phyloP scores from a whole-genome alignment of 2,329 filamentous ascomycete genomes.

The Elsinoe batatas region DNA sequence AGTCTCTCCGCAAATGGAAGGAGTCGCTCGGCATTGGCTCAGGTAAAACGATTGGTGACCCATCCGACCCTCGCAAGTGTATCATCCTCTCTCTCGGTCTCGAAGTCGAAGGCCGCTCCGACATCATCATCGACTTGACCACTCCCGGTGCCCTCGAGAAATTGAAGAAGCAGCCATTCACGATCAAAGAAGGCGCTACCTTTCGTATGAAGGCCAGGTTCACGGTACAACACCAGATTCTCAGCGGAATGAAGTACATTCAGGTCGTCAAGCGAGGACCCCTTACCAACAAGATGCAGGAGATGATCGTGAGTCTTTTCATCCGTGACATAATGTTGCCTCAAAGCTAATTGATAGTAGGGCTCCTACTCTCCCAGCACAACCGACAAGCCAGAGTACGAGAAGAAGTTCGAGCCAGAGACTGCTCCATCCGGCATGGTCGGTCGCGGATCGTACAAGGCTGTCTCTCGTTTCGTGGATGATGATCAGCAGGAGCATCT shows the following conservation, averaged over 20 bases:
- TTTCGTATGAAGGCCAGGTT: constrained; percentile 94
- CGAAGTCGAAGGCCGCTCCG: constrained; percentile 68
- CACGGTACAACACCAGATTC: constrained; percentile 92
- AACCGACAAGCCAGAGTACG: constrained; percentile 71
- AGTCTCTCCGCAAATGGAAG: constrained; percentile 96
- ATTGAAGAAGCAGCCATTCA: constrained; percentile 89
- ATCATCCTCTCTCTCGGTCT: constrained; percentile 88
- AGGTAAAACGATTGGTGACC: constrained; percentile 41
- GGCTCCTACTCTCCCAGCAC: constrained; percentile 92
- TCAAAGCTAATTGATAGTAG: constrained; percentile 34
- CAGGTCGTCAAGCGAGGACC: constrained; percentile 88
- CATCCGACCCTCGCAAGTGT: constrained; percentile 74
- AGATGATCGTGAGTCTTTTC: constrained; percentile 74
- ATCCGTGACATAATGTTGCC: not conserved
- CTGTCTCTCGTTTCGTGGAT: constrained; percentile 82
- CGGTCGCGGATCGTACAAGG: constrained; percentile 80
- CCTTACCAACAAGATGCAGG: constrained; percentile 82
- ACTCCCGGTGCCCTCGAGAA: constrained; percentile 60
- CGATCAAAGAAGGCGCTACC: constrained; percentile 87
- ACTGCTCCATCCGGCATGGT: constrained; percentile 89
- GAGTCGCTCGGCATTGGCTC: constrained; percentile 79
- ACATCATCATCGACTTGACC: constrained; percentile 83
- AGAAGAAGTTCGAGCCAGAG: constrained; percentile 87
- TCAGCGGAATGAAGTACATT: constrained; percentile 90
- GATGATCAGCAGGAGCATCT: constrained; percentile 89